phyloP scores from a whole-genome alignment of 2,329 filamentous ascomycete genomes.

The Cytospora schulzeri region DNA sequence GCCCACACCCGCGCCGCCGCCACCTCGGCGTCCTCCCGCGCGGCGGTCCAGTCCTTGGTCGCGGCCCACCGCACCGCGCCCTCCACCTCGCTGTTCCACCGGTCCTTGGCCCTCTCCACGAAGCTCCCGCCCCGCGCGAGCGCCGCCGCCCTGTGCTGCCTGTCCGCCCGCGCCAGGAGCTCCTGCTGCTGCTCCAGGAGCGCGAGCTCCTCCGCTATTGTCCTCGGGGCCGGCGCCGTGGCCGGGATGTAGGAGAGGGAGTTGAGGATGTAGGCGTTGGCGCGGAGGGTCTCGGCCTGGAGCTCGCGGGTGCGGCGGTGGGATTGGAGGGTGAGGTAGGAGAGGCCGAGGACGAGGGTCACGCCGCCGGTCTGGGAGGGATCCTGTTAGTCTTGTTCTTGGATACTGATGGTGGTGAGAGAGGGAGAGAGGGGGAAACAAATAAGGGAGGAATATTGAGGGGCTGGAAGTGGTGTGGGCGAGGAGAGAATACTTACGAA shows the following conservation, averaged over 20 bases:
- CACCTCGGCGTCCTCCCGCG: constrained; percentile 61
- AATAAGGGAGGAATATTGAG: constrained; percentile 46
- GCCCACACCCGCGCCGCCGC: constrained; percentile 49
- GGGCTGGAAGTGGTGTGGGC: neutral
- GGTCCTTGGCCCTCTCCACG: constrained; percentile 70
- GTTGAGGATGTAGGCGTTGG: constrained; percentile 58
- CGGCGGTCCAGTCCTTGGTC: constrained; percentile 64
- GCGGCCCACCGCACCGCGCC: constrained; percentile 67
- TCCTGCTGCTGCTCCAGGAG: constrained; percentile 27
- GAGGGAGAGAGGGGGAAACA: neutral
- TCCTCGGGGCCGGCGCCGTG: constrained; percentile 45
- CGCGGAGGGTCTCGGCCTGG: constrained; percentile 58
- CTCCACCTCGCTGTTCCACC: constrained; percentile 77
- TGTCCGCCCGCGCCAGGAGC: constrained; percentile 22
- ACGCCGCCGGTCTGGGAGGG: constrained; percentile 68
- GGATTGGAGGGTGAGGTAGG: constrained; percentile 71
- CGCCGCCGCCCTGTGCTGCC: neutral
- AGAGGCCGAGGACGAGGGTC: constrained; percentile 71
- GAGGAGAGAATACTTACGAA: constrained; percentile 64
- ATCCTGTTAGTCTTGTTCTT: constrained; percentile 22
- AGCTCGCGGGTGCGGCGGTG: constrained; percentile 69
- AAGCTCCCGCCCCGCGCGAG: constrained; percentile 47
- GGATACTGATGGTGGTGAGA: neutral
- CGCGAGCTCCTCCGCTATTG: constrained; percentile 26
- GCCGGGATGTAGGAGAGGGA: constrained; percentile 52